Base-by-base conservation (phyloP, 306 rosid genomes). In the Canavalia ensiformis region DNA sequence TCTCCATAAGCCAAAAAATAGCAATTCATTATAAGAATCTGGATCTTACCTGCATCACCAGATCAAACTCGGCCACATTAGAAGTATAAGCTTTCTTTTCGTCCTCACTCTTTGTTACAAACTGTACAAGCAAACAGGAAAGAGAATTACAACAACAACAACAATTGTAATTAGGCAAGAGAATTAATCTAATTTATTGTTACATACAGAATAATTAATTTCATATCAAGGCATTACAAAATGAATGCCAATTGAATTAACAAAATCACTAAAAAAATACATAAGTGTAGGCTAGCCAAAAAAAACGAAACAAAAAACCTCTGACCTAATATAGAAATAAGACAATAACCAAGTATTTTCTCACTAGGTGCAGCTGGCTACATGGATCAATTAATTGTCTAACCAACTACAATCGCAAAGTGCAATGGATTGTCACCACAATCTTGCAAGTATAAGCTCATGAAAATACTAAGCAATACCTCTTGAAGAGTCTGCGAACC, bases 11-110 rank as follows among this genome's bases (percentile, higher is more conserved):
- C 31, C 7, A 54, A 7, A 60, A 77, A 31, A 76, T 39, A 83
- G 80, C 4, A 77, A 63, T 59, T 78, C 56, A 1, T 50, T 34
- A 80, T 74, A 57, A 83, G 25, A 73, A 83, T 78, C 55, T 71
- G 79, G 83, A 80, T 54, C 80, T 50, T 84, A 92, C 98, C 97
- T 94, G 97, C 98, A 94, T 92, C 83, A 94, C 97, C 78, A 90
- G 85, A 91, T 92, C 95, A 84, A 94, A 94, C 88, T 92, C 98
- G 50, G 95, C 98, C 77, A 94, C 98, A 49, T 86, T 81, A 41
- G 88, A 75, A 46, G 90, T 86, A 86, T 86, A 90, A 75, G 89
- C 63, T 83, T 84, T 88, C 83, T 81, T 84, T 68, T 65, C 88
- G 83, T 85, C 83, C 86, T 81, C 89, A 68, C 83, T 91, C 84